Evolutionary conservation across 2,329 filamentous ascomycete genomes (phyloP).

Genomic region (Knufia fluminis): DNA sequence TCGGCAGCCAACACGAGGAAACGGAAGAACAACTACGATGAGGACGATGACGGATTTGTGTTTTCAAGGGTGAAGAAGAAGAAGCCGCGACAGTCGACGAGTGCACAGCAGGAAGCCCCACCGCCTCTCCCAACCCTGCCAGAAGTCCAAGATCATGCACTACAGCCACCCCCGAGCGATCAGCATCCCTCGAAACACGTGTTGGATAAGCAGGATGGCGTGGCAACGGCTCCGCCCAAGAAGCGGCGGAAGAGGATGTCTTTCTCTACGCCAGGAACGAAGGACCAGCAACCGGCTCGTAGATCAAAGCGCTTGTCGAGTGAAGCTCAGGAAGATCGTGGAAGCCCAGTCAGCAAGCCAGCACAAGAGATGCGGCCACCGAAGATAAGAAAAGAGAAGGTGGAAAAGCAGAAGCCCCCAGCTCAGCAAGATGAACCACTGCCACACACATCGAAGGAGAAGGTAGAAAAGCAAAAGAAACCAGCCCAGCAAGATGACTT

Average conservation of each 20-base stretch:
- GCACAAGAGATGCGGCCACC: conserved; percentile 4
- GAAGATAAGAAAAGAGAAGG: conserved; percentile 2
- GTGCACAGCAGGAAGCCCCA: conserved; percentile 34
- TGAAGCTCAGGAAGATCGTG: conserved; percentile 18
- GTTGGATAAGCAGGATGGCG: conserved; percentile 25
- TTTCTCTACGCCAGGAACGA: conserved; percentile 26
- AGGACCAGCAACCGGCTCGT: conserved; percentile 17
- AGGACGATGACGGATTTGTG: conserved; percentile 68
- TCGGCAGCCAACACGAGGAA: conserved; percentile 27
- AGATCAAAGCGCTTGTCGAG: conserved; percentile 22
- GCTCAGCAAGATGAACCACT: not conserved
- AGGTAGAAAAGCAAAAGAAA: not conserved
- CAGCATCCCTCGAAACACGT: conserved; percentile 15
- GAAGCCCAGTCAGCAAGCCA: conserved; percentile 12
- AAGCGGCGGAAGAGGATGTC: conserved; percentile 29
- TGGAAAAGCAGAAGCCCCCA: conserved; percentile 4
- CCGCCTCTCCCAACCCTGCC: conserved; percentile 28
- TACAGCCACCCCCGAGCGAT: conserved; percentile 17
- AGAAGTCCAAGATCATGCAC: conserved; percentile 24
- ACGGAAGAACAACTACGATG: conserved; percentile 50
- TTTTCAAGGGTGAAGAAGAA: conserved; percentile 61
- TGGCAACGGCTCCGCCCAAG: conserved; percentile 21
- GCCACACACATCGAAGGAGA: too few species aligned
- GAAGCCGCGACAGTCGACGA: conserved; percentile 22
- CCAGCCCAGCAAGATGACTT: not conserved